Evolutionary conservation across 2,329 filamentous ascomycete species (phyloP), one percentile per base, ranked within the genome.

Genomic region (Phialophora verrucosa): DNA sequence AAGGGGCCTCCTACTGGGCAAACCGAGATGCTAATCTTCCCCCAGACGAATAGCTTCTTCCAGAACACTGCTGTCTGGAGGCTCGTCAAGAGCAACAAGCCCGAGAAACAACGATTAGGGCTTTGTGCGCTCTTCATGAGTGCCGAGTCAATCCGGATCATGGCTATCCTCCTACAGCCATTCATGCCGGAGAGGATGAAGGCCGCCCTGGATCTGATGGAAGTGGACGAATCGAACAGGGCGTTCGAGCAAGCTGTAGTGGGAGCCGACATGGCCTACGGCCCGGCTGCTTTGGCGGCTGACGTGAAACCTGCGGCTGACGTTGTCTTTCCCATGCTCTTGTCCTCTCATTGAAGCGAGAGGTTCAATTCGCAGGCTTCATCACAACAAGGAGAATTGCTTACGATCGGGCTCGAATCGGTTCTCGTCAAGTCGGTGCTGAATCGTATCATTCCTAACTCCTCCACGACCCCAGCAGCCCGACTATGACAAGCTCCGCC

Each of bases 141-240:
- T 51, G 86, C 89, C 8, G 95, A 99, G 78, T 86, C 90, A 4
- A 76, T 97, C 55, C 90, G 95, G 44, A 87, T 97, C 27, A 82
- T 84, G 0, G 92, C 89, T 14, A 97, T 99, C 72, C 82, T 98
- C 55, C 81, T 99, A 53, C 93, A 97, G 77, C 93, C 95, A 1
- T 91, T 93, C 74, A 96, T 99, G 85, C 95, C 95, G 0, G 83
- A 81, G 49, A 96, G 96, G 77, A 86, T 92, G 55, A 78, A 79
- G 11, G 81, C 87, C 70, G 78, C 97, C 35, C 84, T 99, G 0
- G 90, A 97, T 75, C 85, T 90, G 73, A 81, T 99, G 8, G 90
- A 91, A 1, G 93, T 99, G 4, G 79, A 82, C 2, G 76, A 81
- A 8, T 82, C 85, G 10, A 85, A 85, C 60, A 84, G 94, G 64